These are phyloP conservation scores for Phallus indusiatus DNA, from an alignment of 768 basidiomycete genomes.

Conservation along the genomic window DNA sequence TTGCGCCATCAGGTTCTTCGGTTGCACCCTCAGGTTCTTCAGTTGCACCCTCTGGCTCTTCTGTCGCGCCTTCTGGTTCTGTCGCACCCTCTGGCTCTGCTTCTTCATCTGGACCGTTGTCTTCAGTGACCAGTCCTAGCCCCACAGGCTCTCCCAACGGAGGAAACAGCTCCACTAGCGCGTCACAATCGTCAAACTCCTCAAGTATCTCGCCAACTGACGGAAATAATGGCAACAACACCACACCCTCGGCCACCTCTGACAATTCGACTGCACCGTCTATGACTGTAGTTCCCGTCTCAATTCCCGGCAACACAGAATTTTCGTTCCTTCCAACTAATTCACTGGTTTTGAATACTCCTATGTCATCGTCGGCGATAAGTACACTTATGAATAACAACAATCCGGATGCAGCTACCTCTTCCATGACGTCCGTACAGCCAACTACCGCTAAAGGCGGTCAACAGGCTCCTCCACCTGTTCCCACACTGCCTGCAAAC, in stretches of 20 bases:
- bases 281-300: conserved; percentile 12
- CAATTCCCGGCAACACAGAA: conserved; percentile 17
- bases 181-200: not conserved
- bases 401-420: conserved; percentile 29
- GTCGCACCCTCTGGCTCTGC: not conserved
- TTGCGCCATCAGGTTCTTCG: not conserved
- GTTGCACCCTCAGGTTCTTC: not conserved
- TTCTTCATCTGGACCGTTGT: not conserved
- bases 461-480: conserved; percentile 19
- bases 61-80: not conserved
- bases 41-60: not conserved
- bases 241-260: not conserved
- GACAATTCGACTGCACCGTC: conserved; percentile 11
- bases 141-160: not conserved
- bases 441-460: conserved; percentile 13
- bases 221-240: not conserved
- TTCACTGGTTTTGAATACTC: conserved; percentile 21
- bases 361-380: conserved; percentile 13
- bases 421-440: conserved; percentile 19
- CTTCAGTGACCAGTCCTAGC: no score
- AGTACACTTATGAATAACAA: conserved; percentile 13
- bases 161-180: not conserved
- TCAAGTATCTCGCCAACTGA: not conserved
- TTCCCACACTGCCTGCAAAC: conserved; percentile 40
- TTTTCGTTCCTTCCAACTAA: conserved; percentile 27